These are phyloP conservation scores for Syzygium malaccense DNA, from an alignment of 441 rosid species.

Conservation along the genomic window DNA sequence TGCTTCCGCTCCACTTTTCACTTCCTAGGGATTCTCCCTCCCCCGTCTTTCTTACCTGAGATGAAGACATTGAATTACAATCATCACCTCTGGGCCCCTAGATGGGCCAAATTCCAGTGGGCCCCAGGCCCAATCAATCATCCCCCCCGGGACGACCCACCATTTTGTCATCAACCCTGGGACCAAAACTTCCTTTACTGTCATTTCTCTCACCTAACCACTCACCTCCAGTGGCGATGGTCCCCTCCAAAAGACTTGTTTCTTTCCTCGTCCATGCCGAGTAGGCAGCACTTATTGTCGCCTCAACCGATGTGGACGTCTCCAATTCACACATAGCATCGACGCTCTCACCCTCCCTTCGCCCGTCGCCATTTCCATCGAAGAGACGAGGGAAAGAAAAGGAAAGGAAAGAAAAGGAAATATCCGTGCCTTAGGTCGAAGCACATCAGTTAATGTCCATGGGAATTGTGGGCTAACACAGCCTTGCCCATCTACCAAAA, in stretches of 20 bases:
- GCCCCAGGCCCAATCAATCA: not conserved
- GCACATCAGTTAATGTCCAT: not conserved
- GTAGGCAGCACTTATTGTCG: not conserved
- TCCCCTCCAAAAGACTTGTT: not conserved
- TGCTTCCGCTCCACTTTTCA: not conserved
- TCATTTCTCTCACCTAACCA: not conserved
- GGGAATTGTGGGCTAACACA: not conserved
- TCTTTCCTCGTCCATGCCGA: not conserved
- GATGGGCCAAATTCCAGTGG: not conserved
- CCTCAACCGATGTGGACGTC: not conserved
- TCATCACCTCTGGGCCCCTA: not conserved
- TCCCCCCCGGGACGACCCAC: not conserved
- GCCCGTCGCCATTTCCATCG: not conserved
- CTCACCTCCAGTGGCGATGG: not conserved
- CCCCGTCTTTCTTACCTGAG: not conserved
- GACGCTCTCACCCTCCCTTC: not conserved
- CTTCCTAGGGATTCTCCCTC: not conserved
- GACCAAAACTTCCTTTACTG: not conserved
- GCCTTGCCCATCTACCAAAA: not conserved
- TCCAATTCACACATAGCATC: not conserved
- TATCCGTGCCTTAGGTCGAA: not conserved
- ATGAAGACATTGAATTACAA: not conserved
- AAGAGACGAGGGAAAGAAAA: not conserved
- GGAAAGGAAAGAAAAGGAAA: not conserved
- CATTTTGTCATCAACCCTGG: not conserved